Base-by-base conservation (phyloP, 768 basidiomycete genomes). In the Astraeus odoratus region DNA sequence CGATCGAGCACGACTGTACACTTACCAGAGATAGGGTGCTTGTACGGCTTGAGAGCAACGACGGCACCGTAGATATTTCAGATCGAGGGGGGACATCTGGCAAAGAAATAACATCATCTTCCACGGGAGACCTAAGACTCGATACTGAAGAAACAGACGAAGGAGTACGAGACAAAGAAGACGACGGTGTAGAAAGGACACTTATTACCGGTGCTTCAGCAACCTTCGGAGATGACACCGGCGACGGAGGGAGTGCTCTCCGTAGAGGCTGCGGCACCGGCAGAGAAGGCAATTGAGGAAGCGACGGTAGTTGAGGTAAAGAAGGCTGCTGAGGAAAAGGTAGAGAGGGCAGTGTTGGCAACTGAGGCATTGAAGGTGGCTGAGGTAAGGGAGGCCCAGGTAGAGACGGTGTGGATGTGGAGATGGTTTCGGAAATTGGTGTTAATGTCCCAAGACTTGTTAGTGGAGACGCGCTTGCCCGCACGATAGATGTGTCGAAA, bases 401-500 rank as follows among this genome's bases (percentile, higher is more conserved):
- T 30, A 41, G 19, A 33, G 48, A 42, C 5, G 51, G 27, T 23
- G 31, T 37, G 2, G 61, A 63, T 0, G 57, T 55, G 3, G 58
- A 63, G 12, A 64, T 53, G 1, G 64, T 57, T 15, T 67, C 68
- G 9, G 67, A 59, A 27, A 68, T 49, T 5, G 61, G 67, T 8
- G 67, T 64, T 22, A 67, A 53, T 42, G 60, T 58, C 30, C 57
- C 57, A 0, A 62, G 42, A n/a, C 61, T 66, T 3, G 55, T 61
- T 3, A 63, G 46, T 2, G 68, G 61, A 2, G 68, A 59, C 31
- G 60, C 75, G 48, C 75, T 84, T 0, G 86, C 83, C 23, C 82
- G 69, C 56, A 88, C 66, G 58, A 83, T 71, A 0, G 86, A 87
- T 0, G 86, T 86, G 46, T 89, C 87, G 46, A 80, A 82, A 0